Evolutionary conservation across 768 basidiomycete species (phyloP), one percentile per base, ranked within the genome.

Genomic region (Mrakia hoshinonis): DNA sequence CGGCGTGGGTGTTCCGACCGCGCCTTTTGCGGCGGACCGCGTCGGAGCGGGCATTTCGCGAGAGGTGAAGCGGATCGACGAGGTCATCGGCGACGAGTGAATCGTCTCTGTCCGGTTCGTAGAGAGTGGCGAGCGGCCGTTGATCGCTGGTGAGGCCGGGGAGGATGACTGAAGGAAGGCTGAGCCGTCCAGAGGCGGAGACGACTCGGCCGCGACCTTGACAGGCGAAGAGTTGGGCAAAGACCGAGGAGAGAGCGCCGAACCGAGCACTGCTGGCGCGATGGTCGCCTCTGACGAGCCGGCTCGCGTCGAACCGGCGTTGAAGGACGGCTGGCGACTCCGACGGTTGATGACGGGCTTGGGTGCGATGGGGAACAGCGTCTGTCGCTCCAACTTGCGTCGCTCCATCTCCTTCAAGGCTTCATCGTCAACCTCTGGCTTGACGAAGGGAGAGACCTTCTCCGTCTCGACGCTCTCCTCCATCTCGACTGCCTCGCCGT

Each of bases 361-460:
- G 58, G 58, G 58, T 36, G 36, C 58, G 58, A 61, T 36, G 36
- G 58, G 58, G 58, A 61, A 61, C 15, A 61, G 58, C 31, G 31
- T n/a, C 18, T 61, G 58, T 36, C 58, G 31, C 20, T 61, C 58
- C 4, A 61, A 31, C 36, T 61, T 61, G 20, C 58, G 18, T 38
- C 58, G 31, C 11, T 61, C 34, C 34, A 61, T 36, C 34, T 61
- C 58, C 13, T 31, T 31, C 34, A 34, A 29, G 31, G 31, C 34
- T 20, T 61, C 58, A 29, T 61, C 58, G 15, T 61, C 36, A 9
- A 61, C 20, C 4, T 61, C 58, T 15, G 31, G 22, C 36, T 61
- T 61, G 36, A 61, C 22, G 15, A 31, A 36, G 1, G 58, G 36
- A 3, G 58, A 61, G 12, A 31, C 15, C 22, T 39, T 36, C 36